Conservation (phyloP, 1,139 yeast species). For the Hanseniaspora sp. region DNA sequence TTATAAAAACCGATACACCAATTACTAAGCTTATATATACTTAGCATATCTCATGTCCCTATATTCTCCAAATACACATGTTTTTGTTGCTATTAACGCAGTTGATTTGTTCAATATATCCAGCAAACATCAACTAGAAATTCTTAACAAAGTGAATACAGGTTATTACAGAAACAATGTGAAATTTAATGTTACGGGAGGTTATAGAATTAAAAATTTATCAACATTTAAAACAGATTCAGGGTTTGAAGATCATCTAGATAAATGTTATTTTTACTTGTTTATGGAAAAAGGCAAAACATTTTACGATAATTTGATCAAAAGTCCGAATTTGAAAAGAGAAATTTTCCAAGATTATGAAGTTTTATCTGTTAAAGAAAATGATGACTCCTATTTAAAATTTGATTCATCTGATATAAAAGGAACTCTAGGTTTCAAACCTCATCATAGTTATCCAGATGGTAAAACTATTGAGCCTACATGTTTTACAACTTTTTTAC, state of each 20-base stretch:
- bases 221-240: slow-evolving; percentile 31
- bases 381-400: slow-evolving; percentile 14
- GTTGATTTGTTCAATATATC: slow-evolving; percentile 10
- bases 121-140: neutral
- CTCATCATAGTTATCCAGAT: slow-evolving; percentile 20
- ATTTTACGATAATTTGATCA: neutral
- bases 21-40: neutral
- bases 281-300: slow-evolving; percentile 16
- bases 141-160: slow-evolving; percentile 1
- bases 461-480: slow-evolving; percentile 35
- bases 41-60: neutral
- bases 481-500: slow-evolving; percentile 42
- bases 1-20: neutral
- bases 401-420: slow-evolving; percentile 25
- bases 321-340: neutral
- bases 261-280: slow-evolving; percentile 19
- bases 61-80: neutral
- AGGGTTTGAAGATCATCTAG: slow-evolving; percentile 21
- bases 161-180: slow-evolving; percentile 35
- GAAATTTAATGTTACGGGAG: slow-evolving; percentile 36
- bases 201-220: slow-evolving; percentile 35
- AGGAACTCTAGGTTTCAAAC: slow-evolving; percentile 40
- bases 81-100: slow-evolving; percentile 1
- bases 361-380: neutral
- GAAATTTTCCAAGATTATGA: slow-evolving; percentile 5